Conservation (phyloP, 2,329 filamentous ascomycete species). For the Penicillium sp. region DNA sequence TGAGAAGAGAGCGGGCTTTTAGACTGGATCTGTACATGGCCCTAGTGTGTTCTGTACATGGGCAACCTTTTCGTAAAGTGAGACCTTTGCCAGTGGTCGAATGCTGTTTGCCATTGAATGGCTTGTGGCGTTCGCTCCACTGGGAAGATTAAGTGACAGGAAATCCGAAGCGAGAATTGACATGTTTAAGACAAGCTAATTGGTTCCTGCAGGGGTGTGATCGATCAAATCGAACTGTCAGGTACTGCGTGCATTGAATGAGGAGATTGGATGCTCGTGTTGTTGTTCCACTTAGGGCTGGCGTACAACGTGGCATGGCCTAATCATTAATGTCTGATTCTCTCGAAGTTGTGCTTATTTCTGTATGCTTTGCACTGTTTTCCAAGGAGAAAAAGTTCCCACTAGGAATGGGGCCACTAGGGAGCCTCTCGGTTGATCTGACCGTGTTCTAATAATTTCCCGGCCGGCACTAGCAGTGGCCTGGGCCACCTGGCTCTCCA, state of each 20-base stretch:
- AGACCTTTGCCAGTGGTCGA: not conserved
- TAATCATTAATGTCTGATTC: not conserved
- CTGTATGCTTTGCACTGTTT: not conserved
- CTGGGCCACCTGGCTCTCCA: not conserved
- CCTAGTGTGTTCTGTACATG: not conserved
- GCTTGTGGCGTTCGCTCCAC: constrained; percentile 7
- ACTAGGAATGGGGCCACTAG: not conserved
- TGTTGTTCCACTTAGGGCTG: constrained; percentile 2
- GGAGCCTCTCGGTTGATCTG: not conserved
- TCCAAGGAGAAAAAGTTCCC: no score
- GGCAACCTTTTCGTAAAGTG: not conserved
- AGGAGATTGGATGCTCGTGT: not conserved
- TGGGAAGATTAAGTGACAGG: not conserved
- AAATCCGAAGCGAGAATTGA: constrained; percentile 4
- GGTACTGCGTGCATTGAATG: not conserved
- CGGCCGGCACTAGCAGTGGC: not conserved
- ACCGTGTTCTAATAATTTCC: not conserved
- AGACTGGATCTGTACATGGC: not conserved
- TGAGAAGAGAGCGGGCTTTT: not conserved
- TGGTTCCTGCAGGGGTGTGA: not conserved
- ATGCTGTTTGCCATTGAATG: not conserved
- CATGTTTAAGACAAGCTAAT: not conserved
- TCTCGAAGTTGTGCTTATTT: not conserved
- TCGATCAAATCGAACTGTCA: not conserved
- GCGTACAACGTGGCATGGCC: not conserved